A percentile compares a stretch with the other conserved stretches of the same genome.
These are phyloP conservation scores for Macrotyloma uniflorum DNA, from an alignment of 306 rosid genomes.

Conservation along the genomic window DNA sequence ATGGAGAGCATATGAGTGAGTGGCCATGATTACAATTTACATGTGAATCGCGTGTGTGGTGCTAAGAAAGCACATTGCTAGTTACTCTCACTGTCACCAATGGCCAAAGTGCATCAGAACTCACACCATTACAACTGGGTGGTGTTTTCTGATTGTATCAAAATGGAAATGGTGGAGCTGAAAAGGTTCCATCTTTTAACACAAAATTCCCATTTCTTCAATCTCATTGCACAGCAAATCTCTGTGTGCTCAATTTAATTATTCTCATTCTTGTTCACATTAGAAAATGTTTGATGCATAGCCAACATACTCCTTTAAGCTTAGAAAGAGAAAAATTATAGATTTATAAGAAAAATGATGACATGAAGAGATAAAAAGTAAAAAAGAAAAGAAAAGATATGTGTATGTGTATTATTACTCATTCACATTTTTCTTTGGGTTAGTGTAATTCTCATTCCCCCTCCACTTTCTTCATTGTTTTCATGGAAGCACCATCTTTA, in stretches of 20 bases:
- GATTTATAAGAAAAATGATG: too few relatives aligned
- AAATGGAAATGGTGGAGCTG: slow-evolving; percentile 17
- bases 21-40: not conserved
- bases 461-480: slow-evolving; percentile 36
- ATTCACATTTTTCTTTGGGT: too few relatives aligned
- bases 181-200: slow-evolving; percentile 21
- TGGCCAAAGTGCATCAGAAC: not conserved
- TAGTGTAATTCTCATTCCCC: slow-evolving; percentile 27
- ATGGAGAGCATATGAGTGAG: slow-evolving; percentile 18
- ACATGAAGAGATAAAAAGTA: too few relatives aligned
- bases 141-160: slow-evolving; percentile 4
- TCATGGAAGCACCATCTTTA: slow-evolving; percentile 22
- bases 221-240: not conserved
- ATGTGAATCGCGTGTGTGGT: slow-evolving; percentile 23
- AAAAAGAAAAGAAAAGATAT: too few relatives aligned
- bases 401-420: too few relatives aligned
- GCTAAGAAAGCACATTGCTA: not conserved
- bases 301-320: too few relatives aligned
- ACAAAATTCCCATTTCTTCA: slow-evolving; percentile 13
- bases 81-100: not conserved
- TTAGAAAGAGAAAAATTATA: too few relatives aligned
- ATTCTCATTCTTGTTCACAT: not conserved
- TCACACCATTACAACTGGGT: not conserved
- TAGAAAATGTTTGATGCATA: too few relatives aligned
- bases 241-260: not conserved